Percentiles rank a stretch among this genome's conserved stretches.
These are phyloP conservation scores for Jackrogersella multiformis DNA, from an alignment of 495 filamentous ascomycete species.

Conservation along the genomic window DNA sequence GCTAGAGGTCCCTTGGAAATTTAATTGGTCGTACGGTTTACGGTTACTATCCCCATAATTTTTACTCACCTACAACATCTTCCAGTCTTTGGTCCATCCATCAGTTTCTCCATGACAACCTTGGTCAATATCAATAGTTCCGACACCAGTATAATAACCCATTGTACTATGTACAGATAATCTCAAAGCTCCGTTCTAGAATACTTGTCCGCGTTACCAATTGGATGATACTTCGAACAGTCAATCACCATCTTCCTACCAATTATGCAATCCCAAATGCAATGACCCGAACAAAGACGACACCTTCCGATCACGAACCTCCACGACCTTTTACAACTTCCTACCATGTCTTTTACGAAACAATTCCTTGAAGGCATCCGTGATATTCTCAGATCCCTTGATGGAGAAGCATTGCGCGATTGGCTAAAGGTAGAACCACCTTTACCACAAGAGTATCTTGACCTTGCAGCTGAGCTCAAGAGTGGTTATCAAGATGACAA, in stretches of 20 bases:
- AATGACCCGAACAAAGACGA: constrained; percentile 15
- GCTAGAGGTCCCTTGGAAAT: background rate
- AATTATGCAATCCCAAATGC: constrained; percentile 2
- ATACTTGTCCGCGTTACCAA: no score
- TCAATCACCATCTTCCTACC: background rate
- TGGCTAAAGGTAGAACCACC: constrained; percentile 58
- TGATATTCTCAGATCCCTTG: constrained; percentile 48
- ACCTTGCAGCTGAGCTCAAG: constrained; percentile 72
- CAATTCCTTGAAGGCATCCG: constrained; percentile 55
- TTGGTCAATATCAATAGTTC: no score
- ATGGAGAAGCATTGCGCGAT: constrained; percentile 54
- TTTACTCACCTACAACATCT: background rate
- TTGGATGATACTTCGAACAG: background rate
- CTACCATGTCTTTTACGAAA: constrained; percentile 50
- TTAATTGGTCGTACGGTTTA: background rate
- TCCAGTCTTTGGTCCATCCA: no score
- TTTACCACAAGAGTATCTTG: constrained; percentile 67
- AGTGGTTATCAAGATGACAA: constrained; percentile 60
- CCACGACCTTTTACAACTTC: background rate
- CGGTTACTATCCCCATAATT: background rate
- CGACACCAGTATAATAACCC: no score
- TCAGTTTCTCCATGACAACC: no score
- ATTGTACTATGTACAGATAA: no score
- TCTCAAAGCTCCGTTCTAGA: no score
- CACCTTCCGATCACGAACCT: background rate